phyloP scores from a whole-genome alignment of 1,284 basidiomycete genomes.

The Cerioporus squamosus region DNA sequence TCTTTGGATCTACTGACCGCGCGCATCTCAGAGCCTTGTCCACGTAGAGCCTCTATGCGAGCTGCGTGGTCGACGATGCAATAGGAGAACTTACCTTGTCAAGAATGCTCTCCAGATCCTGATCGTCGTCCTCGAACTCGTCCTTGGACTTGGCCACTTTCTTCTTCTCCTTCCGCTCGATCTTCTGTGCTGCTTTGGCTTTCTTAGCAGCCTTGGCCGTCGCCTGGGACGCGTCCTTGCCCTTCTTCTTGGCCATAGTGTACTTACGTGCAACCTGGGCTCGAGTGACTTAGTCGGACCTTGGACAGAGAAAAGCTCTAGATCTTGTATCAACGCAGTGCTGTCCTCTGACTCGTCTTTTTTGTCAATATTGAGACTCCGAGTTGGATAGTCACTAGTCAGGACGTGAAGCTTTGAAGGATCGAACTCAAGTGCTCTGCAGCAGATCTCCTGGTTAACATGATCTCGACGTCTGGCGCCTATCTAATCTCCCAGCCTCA shows the following conservation, averaged over 20 bases:
- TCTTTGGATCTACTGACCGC: slow-evolving; percentile 63
- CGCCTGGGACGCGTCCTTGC: slow-evolving; percentile 45
- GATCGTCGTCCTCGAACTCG: slow-evolving; percentile 60
- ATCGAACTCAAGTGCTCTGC: too few species aligned
- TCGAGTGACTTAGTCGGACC: too few species aligned
- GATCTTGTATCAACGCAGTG: too few species aligned
- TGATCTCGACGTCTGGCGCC: too few species aligned
- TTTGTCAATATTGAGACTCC: too few species aligned
- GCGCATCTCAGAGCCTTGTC: not conserved
- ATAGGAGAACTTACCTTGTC: slow-evolving; percentile 57
- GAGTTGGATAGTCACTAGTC: too few species aligned
- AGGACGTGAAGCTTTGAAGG: too few species aligned
- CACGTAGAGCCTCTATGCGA: not conserved
- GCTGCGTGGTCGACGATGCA: slow-evolving; percentile 1
- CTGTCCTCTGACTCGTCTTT: too few species aligned
- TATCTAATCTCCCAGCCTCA: too few species aligned
- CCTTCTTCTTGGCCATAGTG: slow-evolving; percentile 55
- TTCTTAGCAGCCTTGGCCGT: slow-evolving; percentile 74
- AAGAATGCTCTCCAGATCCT: slow-evolving; percentile 82
- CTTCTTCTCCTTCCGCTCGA: slow-evolving; percentile 73
- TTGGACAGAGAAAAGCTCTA: too few species aligned
- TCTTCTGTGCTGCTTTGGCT: slow-evolving; percentile 70
- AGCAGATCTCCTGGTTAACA: too few species aligned
- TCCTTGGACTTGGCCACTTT: slow-evolving; percentile 54
- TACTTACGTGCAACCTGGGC: too few species aligned